Conservation (phyloP, 495 filamentous ascomycete species). For the Lichenothelia convexa region DNA sequence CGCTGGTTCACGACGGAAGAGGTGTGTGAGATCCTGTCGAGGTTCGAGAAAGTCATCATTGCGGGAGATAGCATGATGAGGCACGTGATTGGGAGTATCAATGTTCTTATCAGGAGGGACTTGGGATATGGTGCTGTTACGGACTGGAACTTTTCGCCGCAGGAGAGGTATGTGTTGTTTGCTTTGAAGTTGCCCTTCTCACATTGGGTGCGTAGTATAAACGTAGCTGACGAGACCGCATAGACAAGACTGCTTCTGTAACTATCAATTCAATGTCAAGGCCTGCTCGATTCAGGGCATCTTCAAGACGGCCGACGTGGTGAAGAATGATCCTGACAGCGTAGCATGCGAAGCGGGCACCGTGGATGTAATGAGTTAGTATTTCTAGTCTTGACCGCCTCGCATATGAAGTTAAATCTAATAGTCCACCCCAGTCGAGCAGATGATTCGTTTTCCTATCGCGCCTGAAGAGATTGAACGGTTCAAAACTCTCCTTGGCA, state of each 20-base stretch:
- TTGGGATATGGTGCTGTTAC: constrained; percentile 35
- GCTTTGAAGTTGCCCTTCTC: too few species aligned
- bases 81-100: constrained; percentile 33
- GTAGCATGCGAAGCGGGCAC: constrained; percentile 22
- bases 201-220: neutral
- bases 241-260: constrained; percentile 33
- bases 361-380: constrained; percentile 26
- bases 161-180: constrained; percentile 23
- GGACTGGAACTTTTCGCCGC: constrained; percentile 32
- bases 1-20: constrained; percentile 33
- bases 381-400: constrained; percentile 2
- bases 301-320: constrained; percentile 31
- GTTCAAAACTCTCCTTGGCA: constrained; percentile 20
- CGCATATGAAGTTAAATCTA: constrained; percentile 3
- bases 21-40: constrained; percentile 28
- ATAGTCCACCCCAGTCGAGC: constrained; percentile 22
- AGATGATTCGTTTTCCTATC: constrained; percentile 30
- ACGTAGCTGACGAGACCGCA: neutral
- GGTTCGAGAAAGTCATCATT: constrained; percentile 31
- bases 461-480: constrained; percentile 26
- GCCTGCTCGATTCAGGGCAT: constrained; percentile 35
- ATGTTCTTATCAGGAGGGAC: constrained; percentile 31
- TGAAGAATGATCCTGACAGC: constrained; percentile 27
- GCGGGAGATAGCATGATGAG: constrained; percentile 36
- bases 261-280: constrained; percentile 34